These are phyloP conservation scores for Tricholoma sp. DNA, from an alignment of 768 basidiomycete species.

Conservation along the genomic window DNA sequence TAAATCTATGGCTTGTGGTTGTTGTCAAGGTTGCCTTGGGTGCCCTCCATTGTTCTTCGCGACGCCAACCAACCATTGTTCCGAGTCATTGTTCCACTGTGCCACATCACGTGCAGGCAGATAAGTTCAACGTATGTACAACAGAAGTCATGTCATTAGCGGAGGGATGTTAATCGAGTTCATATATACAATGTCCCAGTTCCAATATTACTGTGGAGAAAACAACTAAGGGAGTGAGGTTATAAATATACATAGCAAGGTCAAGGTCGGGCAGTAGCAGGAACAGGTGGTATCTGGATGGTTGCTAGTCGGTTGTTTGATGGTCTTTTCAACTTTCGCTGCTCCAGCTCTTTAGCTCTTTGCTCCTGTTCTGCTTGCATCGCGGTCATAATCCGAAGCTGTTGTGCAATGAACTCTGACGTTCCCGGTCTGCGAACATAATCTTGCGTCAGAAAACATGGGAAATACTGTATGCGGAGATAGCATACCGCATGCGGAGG, in stretches of 20 bases:
- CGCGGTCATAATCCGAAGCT: slow-evolving; percentile 74
- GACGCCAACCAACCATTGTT: too few species aligned
- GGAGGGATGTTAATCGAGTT: background rate
- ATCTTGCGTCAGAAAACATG: background rate
- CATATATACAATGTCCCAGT: slow-evolving; percentile 13
- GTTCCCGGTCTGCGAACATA: slow-evolving; percentile 56
- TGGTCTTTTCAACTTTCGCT: slow-evolving; percentile 55
- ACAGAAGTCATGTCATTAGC: background rate
- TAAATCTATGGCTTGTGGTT: background rate
- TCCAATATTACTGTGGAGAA: slow-evolving; percentile 2
- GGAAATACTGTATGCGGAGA: background rate
- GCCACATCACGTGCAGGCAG: background rate
- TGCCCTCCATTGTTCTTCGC: background rate
- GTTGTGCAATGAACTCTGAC: slow-evolving; percentile 83
- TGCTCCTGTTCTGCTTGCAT: slow-evolving; percentile 81
- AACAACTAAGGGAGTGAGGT: background rate
- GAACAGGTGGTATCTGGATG: slow-evolving; percentile 34
- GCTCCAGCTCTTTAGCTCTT: slow-evolving; percentile 55
- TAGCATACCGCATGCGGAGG: slow-evolving; percentile 83
- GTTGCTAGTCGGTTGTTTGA: slow-evolving; percentile 23
- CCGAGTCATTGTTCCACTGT: background rate
- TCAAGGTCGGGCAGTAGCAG: slow-evolving; percentile 27
- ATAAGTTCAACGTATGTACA: too few species aligned
- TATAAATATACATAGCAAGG: background rate
- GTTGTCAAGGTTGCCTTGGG: background rate